Base-by-base conservation (phyloP, 2,329 filamentous ascomycete species). In the Colletotrichum musae region DNA sequence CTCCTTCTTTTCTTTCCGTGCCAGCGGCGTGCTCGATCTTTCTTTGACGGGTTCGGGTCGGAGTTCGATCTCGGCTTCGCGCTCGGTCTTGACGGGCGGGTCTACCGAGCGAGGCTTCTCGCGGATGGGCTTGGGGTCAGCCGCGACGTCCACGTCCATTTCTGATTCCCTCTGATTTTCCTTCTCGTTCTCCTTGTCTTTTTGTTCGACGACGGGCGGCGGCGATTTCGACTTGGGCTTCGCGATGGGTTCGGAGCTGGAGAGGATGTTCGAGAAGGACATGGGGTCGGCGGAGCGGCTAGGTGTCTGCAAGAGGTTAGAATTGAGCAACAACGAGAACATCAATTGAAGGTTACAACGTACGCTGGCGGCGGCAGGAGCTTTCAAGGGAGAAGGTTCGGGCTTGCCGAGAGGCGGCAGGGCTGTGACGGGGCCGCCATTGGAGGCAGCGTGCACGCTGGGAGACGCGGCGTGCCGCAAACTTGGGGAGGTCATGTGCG, bases 191-290 rank as follows among this genome's bases (percentile, higher is more conserved):
- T 72, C 68, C 21, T 47, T 51, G 12, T 47, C 68, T 5, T 43
- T 60, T 6, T 60, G 64, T 4, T 59, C 48, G n/a, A 61, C 48
- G n/a, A 61, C 58, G 16, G 62, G 32, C 16, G 53, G 63, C 5
- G 68, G 69, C 6, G 68, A 70, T 43, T 68, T 70, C 13, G 63
- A 68, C 73, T 83, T 86, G 7, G 87, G 85, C 70, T 86, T 86
- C 2, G 86, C 83, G 47, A 89, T 86, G 61, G 92, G 90, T 64
- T 94, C 91, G 64, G 93, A 87, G 73, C 89, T 94, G 4, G 94
- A 95, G 51, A 98, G 91, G 69, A 98, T 97, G 78, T 95, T 98
- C 73, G 94, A 96, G 77, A 98, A 96, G 5, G 95, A 96, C 95
- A 98, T 98, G 61, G 95, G 93, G 78, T 97, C 93, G 68, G 92